Conservation (phyloP, 2,329 filamentous ascomycete species). For the Fusarium denticulatum region DNA sequence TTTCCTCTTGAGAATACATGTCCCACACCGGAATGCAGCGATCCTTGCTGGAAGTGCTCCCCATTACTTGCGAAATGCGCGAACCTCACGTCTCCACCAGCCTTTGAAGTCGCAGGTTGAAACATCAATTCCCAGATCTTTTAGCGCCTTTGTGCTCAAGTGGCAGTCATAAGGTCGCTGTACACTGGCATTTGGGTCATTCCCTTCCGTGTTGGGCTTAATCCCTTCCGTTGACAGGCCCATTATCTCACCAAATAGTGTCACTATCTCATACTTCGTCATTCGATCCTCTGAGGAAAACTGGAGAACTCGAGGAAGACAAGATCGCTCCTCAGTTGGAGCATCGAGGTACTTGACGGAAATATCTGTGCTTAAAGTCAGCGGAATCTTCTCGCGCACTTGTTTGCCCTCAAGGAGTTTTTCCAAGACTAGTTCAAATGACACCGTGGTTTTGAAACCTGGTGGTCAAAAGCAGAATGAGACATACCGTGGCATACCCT, state of each 20-base stretch:
- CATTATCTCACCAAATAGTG: constrained; percentile 81
- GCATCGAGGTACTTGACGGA: constrained; percentile 71
- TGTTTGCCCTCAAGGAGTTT: not conserved
- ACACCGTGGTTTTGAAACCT: constrained; percentile 7
- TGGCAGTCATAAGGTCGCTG: constrained; percentile 90
- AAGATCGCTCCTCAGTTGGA: constrained; percentile 55
- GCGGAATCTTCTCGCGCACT: not conserved
- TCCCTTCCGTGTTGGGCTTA: constrained; percentile 74
- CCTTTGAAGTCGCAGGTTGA: constrained; percentile 77
- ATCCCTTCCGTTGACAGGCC: constrained; percentile 76
- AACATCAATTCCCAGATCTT: constrained; percentile 78
- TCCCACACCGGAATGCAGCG: not conserved
- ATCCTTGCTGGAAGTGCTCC: not conserved
- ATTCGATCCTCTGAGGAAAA: constrained; percentile 87
- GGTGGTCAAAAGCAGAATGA: constrained; percentile 16
- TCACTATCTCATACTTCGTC: constrained; percentile 91
- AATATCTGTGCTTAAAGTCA: constrained; percentile 63
- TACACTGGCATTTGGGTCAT: constrained; percentile 75
- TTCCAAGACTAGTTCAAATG: not conserved
- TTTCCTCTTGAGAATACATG: not conserved
- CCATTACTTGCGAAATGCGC: constrained; percentile 65
- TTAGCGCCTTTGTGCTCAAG: constrained; percentile 78
- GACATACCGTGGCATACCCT: constrained; percentile 75
- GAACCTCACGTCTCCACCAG: constrained; percentile 80
- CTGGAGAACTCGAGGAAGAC: constrained; percentile 77